Evolutionary conservation across 768 basidiomycete genomes (phyloP), one percentile per base, ranked within the genome.

Genomic region (Tricholomella constricta): DNA sequence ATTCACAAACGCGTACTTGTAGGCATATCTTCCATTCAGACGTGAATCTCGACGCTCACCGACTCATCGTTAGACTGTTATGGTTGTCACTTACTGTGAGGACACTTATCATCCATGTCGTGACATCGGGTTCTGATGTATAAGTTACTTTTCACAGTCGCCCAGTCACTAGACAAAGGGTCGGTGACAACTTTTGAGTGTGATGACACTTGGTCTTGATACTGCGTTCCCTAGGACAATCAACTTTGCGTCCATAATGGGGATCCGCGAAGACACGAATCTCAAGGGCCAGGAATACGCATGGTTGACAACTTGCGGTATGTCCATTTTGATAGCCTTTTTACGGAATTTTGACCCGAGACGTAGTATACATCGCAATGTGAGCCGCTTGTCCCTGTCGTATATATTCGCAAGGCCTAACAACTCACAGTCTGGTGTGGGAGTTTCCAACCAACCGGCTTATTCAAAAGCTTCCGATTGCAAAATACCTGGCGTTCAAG

Each of bases 271-370:
- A 51, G 78, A 81, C 56, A 73, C 74, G 4, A 56, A 73, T 41
- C 73, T 82, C 17, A 63, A 69, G 26, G 79, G 81, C 1, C 79
- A 81, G 62, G 70, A 79, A 59, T 81, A 80, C 56, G 72, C 75
- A 4, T 77, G 78, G 72, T 59, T 79, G 6, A 77, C 77, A 12
- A 77, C 77, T 38, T 78, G 77, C 55, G 74, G 75, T 77, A 57
- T 7, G 74, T 57, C 6, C 15, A 40, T 36, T 42, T 34, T 25
- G 9, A 45, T 20, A 14, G 34, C 38, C 25, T 40, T 48, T 19
- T 23, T 58, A 32, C 2, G 31, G n/a, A n/a, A 22, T 20, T 20
- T 10, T 23, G n/a, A 15, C 29, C 20, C 46, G 36, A 11, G 17
- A 29, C 51, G 20, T 41, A 75, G 74, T 75, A 6, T 75, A 76